phyloP scores from a whole-genome alignment of 1,284 basidiomycete species.

The Ceratobasidium sp. region DNA sequence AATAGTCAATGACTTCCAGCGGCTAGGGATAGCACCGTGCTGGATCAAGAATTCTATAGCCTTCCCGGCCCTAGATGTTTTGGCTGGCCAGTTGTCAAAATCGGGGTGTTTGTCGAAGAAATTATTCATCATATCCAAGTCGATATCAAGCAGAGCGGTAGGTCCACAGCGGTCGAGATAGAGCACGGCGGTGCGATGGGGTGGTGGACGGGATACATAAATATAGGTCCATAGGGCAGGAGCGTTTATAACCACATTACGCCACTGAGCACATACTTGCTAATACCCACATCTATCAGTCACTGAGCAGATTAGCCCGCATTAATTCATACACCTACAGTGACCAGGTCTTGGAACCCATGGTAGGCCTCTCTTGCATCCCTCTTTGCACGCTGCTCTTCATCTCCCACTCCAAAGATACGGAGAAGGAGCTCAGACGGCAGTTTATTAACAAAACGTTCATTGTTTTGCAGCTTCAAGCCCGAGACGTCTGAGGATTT shows the following conservation, averaged over 20 bases:
- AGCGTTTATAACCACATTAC: constrained; percentile 11
- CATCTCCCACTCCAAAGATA: constrained; percentile 23
- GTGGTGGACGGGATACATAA: too few relatives aligned
- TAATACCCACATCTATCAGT: not conserved
- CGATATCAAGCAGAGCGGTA: constrained; percentile 5
- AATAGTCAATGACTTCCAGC: constrained; percentile 23
- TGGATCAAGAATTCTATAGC: not conserved
- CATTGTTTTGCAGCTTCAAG: not conserved
- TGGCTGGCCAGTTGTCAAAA: not conserved
- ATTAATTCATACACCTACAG: not conserved
- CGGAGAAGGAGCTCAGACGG: constrained; percentile 12
- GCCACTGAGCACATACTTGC: constrained; percentile 31
- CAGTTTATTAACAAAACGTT: constrained; percentile 18
- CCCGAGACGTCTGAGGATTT: not conserved
- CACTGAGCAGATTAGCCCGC: too few relatives aligned
- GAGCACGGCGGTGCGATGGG: too few relatives aligned
- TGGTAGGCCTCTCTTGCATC: not conserved
- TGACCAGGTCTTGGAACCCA: constrained; percentile 7
- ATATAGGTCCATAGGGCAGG: not conserved
- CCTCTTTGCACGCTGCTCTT: constrained; percentile 9
- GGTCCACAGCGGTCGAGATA: not conserved
- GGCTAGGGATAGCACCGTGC: not conserved
- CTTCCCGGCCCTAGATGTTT: not conserved
- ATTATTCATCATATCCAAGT: constrained; percentile 8
- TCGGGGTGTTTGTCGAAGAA: not conserved